Evolutionary conservation across 306 rosid species (phyloP).

Genomic region (Dryas drummondii): DNA sequence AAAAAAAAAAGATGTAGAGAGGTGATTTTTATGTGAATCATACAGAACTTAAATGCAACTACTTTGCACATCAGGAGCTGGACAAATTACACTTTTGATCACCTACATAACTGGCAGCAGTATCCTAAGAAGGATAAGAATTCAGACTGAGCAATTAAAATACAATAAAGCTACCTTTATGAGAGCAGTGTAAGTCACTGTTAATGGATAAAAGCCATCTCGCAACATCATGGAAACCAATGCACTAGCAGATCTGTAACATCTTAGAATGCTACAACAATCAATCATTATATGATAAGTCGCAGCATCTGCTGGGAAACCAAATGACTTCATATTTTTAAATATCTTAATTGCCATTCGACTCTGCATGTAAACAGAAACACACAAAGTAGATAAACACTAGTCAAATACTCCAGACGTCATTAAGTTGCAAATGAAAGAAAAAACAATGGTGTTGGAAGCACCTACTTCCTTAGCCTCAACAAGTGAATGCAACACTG

Average conservation of each 20-base stretch:
- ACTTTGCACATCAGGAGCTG: background rate
- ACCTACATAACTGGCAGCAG: constrained; percentile 24
- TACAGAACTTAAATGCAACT: background rate
- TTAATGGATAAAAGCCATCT: constrained; percentile 56
- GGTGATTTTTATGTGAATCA: background rate
- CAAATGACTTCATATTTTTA: constrained; percentile 63
- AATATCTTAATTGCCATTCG: constrained; percentile 58
- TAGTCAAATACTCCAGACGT: constrained; percentile 16
- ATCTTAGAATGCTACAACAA: constrained; percentile 51
- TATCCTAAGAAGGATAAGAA: constrained; percentile 5
- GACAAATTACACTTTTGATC: constrained; percentile 11
- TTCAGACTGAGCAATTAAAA: constrained; percentile 10
- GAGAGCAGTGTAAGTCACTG: constrained; percentile 55
- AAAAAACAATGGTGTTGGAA: constrained; percentile 25
- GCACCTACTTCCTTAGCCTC: constrained; percentile 62
- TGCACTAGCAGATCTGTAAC: constrained; percentile 66
- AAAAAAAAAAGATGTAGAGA: background rate
- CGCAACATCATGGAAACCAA: constrained; percentile 74
- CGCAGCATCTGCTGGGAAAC: constrained; percentile 46
- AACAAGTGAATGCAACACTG: constrained; percentile 64
- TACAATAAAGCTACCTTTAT: constrained; percentile 51
- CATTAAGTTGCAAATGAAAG: constrained; percentile 29
- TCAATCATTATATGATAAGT: constrained; percentile 78
- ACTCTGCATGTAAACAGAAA: constrained; percentile 55
- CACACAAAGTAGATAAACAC: constrained; percentile 25